Evolutionary conservation across 2,329 filamentous ascomycete species (phyloP).

Genomic region (Cercospora sp.): DNA sequence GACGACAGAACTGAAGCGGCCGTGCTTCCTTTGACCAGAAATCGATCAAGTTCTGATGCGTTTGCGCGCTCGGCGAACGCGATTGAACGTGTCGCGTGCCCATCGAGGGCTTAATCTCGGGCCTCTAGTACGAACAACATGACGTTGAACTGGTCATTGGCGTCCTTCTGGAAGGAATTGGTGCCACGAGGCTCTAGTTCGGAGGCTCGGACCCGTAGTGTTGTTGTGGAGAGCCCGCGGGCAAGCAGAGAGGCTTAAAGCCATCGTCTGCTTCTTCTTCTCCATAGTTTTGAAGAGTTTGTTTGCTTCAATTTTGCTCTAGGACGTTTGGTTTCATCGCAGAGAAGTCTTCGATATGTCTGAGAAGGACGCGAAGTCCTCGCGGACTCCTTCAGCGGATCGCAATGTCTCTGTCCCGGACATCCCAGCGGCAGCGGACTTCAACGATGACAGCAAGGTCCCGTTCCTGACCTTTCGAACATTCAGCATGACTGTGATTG

Average conservation of each 20-base stretch:
- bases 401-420: constrained; percentile 5
- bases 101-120: not conserved
- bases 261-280: not conserved
- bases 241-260: not conserved
- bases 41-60: not conserved
- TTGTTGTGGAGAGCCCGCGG: constrained; percentile 6
- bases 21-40: constrained; percentile 1
- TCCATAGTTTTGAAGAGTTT: not conserved
- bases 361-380: constrained; percentile 13
- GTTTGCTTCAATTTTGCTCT: not conserved
- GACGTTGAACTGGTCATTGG: constrained; percentile 1
- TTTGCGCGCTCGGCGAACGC: not conserved
- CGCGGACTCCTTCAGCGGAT: constrained; percentile 10
- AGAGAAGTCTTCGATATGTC: not conserved
- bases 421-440: constrained; percentile 18
- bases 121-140: not conserved
- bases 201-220: not conserved
- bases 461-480: constrained; percentile 28
- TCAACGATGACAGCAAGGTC: constrained; percentile 22
- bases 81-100: not conserved
- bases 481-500: constrained; percentile 36
- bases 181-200: not conserved
- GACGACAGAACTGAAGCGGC: constrained; percentile 9
- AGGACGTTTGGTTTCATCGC: not conserved
- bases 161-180: not conserved